Base-by-base conservation (phyloP, 2,329 filamentous ascomycete genomes). In the Xylariomycetidae sp. region DNA sequence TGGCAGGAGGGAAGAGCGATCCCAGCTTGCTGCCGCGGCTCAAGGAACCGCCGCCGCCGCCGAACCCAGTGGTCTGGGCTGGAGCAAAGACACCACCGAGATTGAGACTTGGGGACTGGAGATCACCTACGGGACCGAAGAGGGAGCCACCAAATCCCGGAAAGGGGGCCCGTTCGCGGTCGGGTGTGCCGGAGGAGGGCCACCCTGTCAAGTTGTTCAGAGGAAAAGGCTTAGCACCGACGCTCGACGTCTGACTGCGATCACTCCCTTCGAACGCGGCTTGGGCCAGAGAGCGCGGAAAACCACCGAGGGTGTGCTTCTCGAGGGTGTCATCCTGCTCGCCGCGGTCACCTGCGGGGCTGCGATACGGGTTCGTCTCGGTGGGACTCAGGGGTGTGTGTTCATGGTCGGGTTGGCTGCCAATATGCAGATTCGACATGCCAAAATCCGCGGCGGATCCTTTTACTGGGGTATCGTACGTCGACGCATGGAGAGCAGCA, bases 311-410 rank as follows among this genome's bases (percentile, higher is more conserved):
- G 16, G 72, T 67, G 10, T 61, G 54, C 31, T 64, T 65, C 6
- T 72, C 68, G 10, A 68, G 64, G 20, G 58, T 74, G 28, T 72
- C 69, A 12, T 77, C 75, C 30, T 86, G 77, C 13, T 76, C 80
- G 5, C 67, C 68, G 27, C 80, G 80, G 16, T 88, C 84, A 23
- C 82, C 85, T 6, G 85, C 79, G 3, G 92, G 92, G 57, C 90
- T 97, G 44, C 89, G 86, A 56, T 92, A 98, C 2, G 92, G 92
- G 54, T 98, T 98, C 3, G 92, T 97, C 52, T 94, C 87, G 0
- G 89, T 92, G 9, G 92, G 92, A 56, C 90, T 97, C 53, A 87
- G 77, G 1, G 85, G 83, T 38, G 88, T 85, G 44, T 81, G 70
- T n/a, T 70, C 69, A 27, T 59, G 64, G 34, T 78, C 72, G 23